phyloP scores from a whole-genome alignment of 257 asterid species.

The Verbena officinalis region DNA sequence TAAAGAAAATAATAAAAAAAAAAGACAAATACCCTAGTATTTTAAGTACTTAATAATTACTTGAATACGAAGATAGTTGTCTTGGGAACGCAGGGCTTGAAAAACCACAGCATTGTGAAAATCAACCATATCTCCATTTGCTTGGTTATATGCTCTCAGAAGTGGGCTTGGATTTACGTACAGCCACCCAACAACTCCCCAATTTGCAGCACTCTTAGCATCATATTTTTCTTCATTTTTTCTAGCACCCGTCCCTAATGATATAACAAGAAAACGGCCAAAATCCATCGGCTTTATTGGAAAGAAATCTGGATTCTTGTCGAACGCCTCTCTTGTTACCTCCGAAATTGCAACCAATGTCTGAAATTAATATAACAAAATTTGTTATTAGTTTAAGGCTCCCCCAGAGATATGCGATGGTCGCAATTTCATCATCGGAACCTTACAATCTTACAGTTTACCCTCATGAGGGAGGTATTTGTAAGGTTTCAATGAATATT shows the following conservation, averaged over 20 bases:
- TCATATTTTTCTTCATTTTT: slow-evolving; percentile 41
- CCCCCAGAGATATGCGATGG: too few species aligned
- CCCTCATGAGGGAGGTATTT: too few species aligned
- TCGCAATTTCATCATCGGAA: too few species aligned
- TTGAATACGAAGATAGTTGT: slow-evolving; percentile 66
- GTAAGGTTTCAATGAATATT: too few species aligned
- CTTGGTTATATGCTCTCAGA: slow-evolving; percentile 38
- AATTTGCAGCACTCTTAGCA: slow-evolving; percentile 45
- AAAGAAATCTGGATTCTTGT: slow-evolving; percentile 39
- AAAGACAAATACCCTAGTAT: too few species aligned
- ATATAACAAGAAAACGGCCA: slow-evolving; percentile 53
- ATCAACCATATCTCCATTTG: slow-evolving; percentile 64
- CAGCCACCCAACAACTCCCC: slow-evolving; percentile 71
- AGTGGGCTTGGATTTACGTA: slow-evolving; percentile 44
- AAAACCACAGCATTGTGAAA: slow-evolving; percentile 51
- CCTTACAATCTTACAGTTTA: too few species aligned
- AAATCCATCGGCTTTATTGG: slow-evolving; percentile 47
- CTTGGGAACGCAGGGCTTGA: slow-evolving; percentile 49
- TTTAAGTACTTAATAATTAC: slow-evolving; percentile 34
- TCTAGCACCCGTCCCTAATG: slow-evolving; percentile 60
- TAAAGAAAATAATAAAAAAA: neutral
- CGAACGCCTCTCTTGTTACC: slow-evolving; percentile 41
- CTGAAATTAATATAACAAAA: slow-evolving; percentile 37
- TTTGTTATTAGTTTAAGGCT: too few species aligned
- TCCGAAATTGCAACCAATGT: slow-evolving; percentile 56